phyloP scores from a whole-genome alignment of 176 grass and related monocot genomes.

The Pontederia crassipes region DNA sequence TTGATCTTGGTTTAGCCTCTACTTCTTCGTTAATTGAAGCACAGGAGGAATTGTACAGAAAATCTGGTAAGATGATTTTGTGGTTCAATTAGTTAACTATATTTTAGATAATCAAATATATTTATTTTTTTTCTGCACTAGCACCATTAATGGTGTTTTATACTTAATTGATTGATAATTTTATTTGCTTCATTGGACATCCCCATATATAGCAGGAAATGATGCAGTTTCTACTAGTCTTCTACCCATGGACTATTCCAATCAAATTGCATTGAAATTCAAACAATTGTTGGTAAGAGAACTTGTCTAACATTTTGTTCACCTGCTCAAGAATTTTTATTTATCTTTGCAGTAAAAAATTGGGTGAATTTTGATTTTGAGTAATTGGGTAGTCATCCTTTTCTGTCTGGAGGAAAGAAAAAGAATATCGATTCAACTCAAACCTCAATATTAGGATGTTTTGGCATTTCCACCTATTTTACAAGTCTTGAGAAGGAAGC shows the following conservation, averaged over 20 bases:
- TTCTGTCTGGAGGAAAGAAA: too few species aligned
- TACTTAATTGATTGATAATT: not conserved
- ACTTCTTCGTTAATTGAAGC: not conserved
- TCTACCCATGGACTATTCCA: slow-evolving; percentile 44
- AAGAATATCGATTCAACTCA: too few species aligned
- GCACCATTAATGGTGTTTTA: not conserved
- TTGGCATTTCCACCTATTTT: too few species aligned
- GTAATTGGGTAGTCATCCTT: too few species aligned
- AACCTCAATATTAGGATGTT: too few species aligned
- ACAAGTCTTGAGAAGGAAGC: too few species aligned
- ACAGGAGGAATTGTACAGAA: slow-evolving; percentile 15
- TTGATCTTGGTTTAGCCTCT: slow-evolving; percentile 29
- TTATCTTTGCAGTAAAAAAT: not conserved
- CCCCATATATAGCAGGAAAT: slow-evolving; percentile 32
- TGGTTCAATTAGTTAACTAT: not conserved
- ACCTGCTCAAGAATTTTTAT: not conserved
- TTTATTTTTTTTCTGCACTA: not conserved
- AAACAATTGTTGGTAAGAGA: slow-evolving; percentile 52
- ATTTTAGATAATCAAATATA: not conserved
- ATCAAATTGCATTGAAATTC: slow-evolving; percentile 36
- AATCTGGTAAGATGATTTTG: slow-evolving; percentile 4
- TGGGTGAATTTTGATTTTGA: too few species aligned
- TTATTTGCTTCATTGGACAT: not conserved
- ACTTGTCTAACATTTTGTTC: slow-evolving; percentile 8
- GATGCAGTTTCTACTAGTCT: slow-evolving; percentile 32